These are phyloP conservation scores for Boletus patriciae DNA, from an alignment of 768 basidiomycete species.

Conservation along the genomic window DNA sequence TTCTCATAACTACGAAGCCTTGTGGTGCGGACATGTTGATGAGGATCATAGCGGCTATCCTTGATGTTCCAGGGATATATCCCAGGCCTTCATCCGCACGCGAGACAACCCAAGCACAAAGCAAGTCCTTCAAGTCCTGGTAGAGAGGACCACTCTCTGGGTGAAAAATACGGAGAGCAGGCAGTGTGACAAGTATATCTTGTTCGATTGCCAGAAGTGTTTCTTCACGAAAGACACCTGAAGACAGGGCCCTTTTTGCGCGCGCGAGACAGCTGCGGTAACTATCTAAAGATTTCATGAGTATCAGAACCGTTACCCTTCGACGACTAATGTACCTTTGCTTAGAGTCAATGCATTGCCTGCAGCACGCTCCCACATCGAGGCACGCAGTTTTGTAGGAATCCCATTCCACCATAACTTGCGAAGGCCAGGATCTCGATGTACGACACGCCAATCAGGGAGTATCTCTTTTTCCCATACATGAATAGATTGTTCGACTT, in stretches of 20 bases:
- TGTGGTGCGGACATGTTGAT: constrained; percentile 75
- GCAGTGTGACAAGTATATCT: constrained; percentile 73
- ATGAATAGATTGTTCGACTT: constrained; percentile 66
- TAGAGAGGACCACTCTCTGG: constrained; percentile 76
- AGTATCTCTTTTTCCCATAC: constrained; percentile 78
- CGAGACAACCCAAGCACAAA: constrained; percentile 86
- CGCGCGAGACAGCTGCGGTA: constrained; percentile 70
- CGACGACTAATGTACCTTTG: constrained; percentile 55
- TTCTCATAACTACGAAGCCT: constrained; percentile 81
- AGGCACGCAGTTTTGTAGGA: constrained; percentile 74
- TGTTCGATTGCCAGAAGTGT: constrained; percentile 66
- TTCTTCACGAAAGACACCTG: constrained; percentile 64
- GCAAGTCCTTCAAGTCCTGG: constrained; percentile 76
- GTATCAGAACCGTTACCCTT: constrained; percentile 5
- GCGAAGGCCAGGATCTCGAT: constrained; percentile 62
- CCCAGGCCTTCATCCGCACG: constrained; percentile 80
- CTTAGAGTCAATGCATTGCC: constrained; percentile 81
- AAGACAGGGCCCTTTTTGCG: constrained; percentile 66
- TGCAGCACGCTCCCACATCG: constrained; percentile 82
- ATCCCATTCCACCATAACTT: constrained; percentile 89
- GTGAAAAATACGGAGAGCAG: constrained; percentile 77
- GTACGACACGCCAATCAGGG: constrained; percentile 79
- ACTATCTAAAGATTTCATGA: constrained; percentile 44
- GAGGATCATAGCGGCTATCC: constrained; percentile 82
- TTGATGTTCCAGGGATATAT: constrained; percentile 67